Evolutionary conservation across 768 basidiomycete genomes (phyloP).

Genomic region (Russula olivacea): DNA sequence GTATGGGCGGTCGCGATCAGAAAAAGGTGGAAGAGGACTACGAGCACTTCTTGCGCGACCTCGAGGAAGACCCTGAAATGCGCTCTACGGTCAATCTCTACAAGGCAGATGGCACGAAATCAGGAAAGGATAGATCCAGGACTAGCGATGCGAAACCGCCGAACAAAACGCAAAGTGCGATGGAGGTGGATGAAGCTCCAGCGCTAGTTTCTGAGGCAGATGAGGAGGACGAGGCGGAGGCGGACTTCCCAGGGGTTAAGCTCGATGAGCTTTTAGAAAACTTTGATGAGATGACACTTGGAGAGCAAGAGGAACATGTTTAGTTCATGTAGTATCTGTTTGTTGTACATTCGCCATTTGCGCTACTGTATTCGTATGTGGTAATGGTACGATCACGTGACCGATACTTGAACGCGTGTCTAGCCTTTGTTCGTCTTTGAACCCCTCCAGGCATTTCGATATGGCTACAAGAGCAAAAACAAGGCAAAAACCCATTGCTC

Average conservation of each 20-base stretch:
- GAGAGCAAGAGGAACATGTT: conserved; percentile 31
- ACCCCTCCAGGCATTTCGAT: not conserved
- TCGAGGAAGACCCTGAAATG: conserved; percentile 94
- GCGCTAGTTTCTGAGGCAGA: conserved; percentile 31
- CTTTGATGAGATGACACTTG: conserved; percentile 87
- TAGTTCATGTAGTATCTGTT: not conserved
- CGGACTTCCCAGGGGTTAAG: conserved; percentile 83
- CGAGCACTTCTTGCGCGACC: conserved; percentile 87
- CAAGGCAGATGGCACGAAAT: conserved; percentile 40
- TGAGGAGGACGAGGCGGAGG: conserved; percentile 49
- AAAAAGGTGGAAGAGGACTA: conserved; percentile 96
- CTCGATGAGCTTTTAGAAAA: conserved; percentile 85
- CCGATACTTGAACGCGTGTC: not conserved
- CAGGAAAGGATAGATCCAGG: conserved; percentile 44
- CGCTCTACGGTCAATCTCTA: conserved; percentile 83
- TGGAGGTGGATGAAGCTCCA: conserved; percentile 59
- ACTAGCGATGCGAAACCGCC: conserved; percentile 35
- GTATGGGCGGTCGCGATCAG: conserved; percentile 84
- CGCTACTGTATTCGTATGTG: too few species aligned
- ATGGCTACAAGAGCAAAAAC: conserved; percentile 15
- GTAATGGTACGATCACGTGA: conserved; percentile 8
- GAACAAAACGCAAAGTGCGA: conserved; percentile 48
- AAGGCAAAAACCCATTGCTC: not conserved
- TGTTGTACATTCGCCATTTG: too few species aligned
- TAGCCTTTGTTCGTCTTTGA: not conserved